Evolutionary conservation across 1,139 yeast genomes (phyloP).

Genomic region (Spathaspora sp.): DNA sequence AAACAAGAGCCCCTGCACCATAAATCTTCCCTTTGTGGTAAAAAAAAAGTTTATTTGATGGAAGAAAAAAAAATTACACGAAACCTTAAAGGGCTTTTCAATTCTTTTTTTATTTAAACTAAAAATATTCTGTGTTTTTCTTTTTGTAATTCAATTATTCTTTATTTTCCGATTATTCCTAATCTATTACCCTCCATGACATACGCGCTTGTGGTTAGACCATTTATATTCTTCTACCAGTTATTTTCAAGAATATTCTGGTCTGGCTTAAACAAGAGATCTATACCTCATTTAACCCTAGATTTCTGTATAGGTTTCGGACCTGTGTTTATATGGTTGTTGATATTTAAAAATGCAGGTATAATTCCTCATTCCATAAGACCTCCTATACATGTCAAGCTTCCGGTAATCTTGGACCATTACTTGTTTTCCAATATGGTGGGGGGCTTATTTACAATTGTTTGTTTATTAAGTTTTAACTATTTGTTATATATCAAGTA

Average conservation of each 20-base stretch:
- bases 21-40: too few relatives aligned
- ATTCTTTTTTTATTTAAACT: too few relatives aligned
- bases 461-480: constrained; percentile 14
- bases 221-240: constrained; percentile 20
- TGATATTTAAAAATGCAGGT: constrained; percentile 61
- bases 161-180: neutral
- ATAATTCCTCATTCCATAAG: constrained; percentile 54
- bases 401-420: constrained; percentile 43
- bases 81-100: too few relatives aligned
- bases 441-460: constrained; percentile 16
- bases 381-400: constrained; percentile 54
- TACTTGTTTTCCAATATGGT: constrained; percentile 26
- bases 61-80: too few relatives aligned
- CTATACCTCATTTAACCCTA: constrained; percentile 33
- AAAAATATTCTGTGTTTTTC: neutral
- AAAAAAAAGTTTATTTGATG: too few relatives aligned
- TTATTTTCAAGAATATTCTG: constrained; percentile 20
- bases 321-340: constrained; percentile 58
- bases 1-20: too few relatives aligned
- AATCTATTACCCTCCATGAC: neutral
- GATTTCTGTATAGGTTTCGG: constrained; percentile 51
- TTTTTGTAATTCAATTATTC: neutral
- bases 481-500: constrained; percentile 16
- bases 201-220: constrained; percentile 9
- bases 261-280: constrained; percentile 37